A percentile compares a stretch with the other conserved stretches of the same genome.
These are phyloP conservation scores for Carex parvula DNA, from an alignment of 176 grass and related monocot species.

Conservation along the genomic window DNA sequence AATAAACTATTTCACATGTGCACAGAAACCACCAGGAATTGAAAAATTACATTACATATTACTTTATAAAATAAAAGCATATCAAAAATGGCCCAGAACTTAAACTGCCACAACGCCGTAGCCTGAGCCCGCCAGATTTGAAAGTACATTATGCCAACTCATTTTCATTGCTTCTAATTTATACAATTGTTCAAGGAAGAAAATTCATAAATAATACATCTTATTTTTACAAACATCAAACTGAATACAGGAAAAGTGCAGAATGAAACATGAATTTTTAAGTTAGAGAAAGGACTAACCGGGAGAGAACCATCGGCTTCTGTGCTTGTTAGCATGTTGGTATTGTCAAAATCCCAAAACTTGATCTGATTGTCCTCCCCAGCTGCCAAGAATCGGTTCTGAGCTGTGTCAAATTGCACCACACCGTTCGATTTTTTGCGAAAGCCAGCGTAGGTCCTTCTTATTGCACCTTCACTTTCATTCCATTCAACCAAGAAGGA, in stretches of 20 bases:
- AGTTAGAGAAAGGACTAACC: constrained; percentile 45
- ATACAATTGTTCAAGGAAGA: not conserved
- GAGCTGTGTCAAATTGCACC: constrained; percentile 93
- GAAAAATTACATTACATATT: constrained; percentile 10
- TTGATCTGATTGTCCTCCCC: constrained; percentile 96
- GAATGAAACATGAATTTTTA: not conserved
- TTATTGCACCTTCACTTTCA: constrained; percentile 99
- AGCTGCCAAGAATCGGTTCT: constrained; percentile 94
- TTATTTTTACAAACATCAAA: not conserved
- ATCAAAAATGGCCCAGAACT: not conserved
- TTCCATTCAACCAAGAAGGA: constrained; percentile 96
- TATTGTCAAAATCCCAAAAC: constrained; percentile 88
- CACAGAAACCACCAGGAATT: not conserved
- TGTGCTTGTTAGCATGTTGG: constrained; percentile 65
- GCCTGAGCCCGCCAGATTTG: not conserved
- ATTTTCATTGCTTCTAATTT: not conserved
- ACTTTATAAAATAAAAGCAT: constrained; percentile 4
- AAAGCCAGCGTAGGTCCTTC: constrained; percentile 79
- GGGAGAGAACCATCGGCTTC: constrained; percentile 81
- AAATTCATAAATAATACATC: not conserved
- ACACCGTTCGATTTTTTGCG: constrained; percentile 63
- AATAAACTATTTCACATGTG: not conserved
- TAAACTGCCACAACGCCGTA: not conserved
- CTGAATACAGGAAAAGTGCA: not conserved
- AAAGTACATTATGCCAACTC: not conserved